phyloP scores from a whole-genome alignment of 192 early-diverging fungal genomes.

The Gaertneriomyces semiglobifer region DNA sequence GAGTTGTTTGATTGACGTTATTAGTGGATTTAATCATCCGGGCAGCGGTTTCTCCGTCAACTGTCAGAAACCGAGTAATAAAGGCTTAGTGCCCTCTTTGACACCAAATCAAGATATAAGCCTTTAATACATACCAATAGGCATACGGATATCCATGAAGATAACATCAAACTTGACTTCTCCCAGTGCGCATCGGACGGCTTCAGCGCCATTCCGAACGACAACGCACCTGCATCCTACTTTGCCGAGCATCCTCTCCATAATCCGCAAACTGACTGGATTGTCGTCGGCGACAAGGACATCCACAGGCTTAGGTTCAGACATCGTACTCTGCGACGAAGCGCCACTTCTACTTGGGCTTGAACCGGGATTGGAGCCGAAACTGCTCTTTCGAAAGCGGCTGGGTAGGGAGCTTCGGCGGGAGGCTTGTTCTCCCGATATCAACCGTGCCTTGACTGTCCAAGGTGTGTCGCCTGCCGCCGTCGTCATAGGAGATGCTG shows the following conservation, averaged over 20 bases:
- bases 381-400: constrained; percentile 36
- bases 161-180: constrained; percentile 87
- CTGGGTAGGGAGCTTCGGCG: constrained; percentile 43
- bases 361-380: constrained; percentile 17
- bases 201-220: constrained; percentile 87
- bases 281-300: constrained; percentile 89
- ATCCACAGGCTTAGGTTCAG: constrained; percentile 28
- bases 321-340: constrained; percentile 4
- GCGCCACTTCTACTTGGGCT: constrained; percentile 11
- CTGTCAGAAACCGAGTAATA: constrained; percentile 39
- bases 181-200: constrained; percentile 83
- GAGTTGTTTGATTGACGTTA: constrained; percentile 79
- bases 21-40: constrained; percentile 93
- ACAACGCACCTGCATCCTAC: constrained; percentile 77
- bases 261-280: constrained; percentile 79
- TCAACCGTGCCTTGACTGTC: constrained; percentile 9
- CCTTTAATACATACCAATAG: constrained; percentile 66
- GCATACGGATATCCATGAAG: constrained; percentile 92
- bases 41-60: constrained; percentile 86
- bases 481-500: not conserved
- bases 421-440: constrained; percentile 12
- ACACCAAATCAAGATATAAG: not conserved
- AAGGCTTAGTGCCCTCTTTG: not conserved
- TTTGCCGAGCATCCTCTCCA: constrained; percentile 80
- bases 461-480: constrained; percentile 24